phyloP scores from a whole-genome alignment of 2,329 filamentous ascomycete genomes.

The Botrytis tulipae region DNA sequence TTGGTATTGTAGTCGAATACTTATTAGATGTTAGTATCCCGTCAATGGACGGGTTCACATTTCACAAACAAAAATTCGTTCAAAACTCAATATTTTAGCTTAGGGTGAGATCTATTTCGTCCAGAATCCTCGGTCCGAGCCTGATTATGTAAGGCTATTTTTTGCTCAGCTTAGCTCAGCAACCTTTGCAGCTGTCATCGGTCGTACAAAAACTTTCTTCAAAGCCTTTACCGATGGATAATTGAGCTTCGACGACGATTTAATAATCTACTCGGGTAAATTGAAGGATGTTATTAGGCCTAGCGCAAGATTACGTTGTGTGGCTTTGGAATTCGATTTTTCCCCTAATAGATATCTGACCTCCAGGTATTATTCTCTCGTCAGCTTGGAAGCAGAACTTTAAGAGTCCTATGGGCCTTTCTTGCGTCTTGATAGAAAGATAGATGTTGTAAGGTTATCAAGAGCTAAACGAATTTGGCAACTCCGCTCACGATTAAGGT shows the following conservation, averaged over 20 bases:
- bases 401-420: background rate
- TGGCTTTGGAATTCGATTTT: background rate
- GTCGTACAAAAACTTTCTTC: background rate
- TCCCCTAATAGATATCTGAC: background rate
- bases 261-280: background rate
- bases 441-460: background rate
- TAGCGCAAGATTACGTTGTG: background rate
- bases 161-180: background rate
- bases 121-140: background rate
- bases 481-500: background rate
- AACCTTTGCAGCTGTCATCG: background rate
- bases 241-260: background rate
- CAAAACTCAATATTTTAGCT: background rate
- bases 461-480: background rate
- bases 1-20: background rate
- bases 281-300: background rate
- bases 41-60: background rate
- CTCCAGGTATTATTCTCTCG: background rate
- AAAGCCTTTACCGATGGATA: background rate
- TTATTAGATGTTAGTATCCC: background rate
- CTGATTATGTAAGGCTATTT: background rate
- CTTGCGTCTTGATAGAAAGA: background rate
- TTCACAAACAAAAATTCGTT: background rate
- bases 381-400: background rate
- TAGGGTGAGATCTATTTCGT: background rate